A percentile compares a stretch with the other conserved stretches of the same genome.
Evolutionary conservation across 2,329 filamentous ascomycete species (phyloP).

Genomic region (Reticulascus tulasneorum): DNA sequence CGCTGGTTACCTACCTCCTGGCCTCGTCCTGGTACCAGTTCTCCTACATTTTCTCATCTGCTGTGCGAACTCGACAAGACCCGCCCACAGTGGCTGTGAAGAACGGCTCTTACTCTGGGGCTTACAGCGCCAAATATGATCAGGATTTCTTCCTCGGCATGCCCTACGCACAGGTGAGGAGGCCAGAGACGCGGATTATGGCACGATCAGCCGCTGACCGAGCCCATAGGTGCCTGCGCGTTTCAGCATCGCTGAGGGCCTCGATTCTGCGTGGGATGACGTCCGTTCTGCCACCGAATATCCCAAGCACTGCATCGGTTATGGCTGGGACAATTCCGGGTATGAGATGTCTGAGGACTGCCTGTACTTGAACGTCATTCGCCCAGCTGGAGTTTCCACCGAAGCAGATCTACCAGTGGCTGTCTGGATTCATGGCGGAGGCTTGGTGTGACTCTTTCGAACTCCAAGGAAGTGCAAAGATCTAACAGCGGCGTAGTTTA

Average conservation of each 20-base stretch:
- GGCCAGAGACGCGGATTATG: slow-evolving; percentile 23
- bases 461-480: neutral
- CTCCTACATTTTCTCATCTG: slow-evolving; percentile 3
- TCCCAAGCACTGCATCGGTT: slow-evolving; percentile 45
- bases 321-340: slow-evolving; percentile 29
- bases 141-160: slow-evolving; percentile 47
- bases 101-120: slow-evolving; percentile 30
- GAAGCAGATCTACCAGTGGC: slow-evolving; percentile 46
- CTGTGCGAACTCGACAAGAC: slow-evolving; percentile 1
- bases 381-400: slow-evolving; percentile 41
- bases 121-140: slow-evolving; percentile 29
- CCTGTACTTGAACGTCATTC: slow-evolving; percentile 58
- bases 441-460: slow-evolving; percentile 12
- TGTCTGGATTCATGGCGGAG: slow-evolving; percentile 53
- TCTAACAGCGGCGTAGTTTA: slow-evolving; percentile 8
- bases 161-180: slow-evolving; percentile 38
- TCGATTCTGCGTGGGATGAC: slow-evolving; percentile 42
- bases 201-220: neutral
- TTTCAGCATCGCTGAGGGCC: slow-evolving; percentile 40
- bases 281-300: slow-evolving; percentile 38
- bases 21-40: slow-evolving; percentile 5
- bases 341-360: slow-evolving; percentile 47
- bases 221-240: slow-evolving; percentile 38
- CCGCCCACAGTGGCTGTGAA: slow-evolving; percentile 7
- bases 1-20: slow-evolving; percentile 2